Conservation (phyloP, 208 protist genomes). For the Crithidia brevicula region DNA sequence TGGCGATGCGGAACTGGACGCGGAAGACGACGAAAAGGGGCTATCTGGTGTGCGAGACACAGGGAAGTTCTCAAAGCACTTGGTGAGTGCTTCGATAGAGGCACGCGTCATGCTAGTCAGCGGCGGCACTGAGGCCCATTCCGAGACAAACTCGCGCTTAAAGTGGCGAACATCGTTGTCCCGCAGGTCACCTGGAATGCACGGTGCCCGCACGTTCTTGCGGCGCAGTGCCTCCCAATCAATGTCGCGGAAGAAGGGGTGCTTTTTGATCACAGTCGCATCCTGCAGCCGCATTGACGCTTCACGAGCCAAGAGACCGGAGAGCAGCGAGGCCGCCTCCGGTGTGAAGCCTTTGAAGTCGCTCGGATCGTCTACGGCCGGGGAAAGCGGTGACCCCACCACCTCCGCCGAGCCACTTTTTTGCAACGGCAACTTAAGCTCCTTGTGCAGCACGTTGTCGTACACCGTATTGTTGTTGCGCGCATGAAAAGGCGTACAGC, state of each 20-base stretch:
- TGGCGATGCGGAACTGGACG: conserved; percentile 7
- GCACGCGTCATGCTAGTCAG: conserved; percentile 44
- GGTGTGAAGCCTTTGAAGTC: conserved; percentile 45
- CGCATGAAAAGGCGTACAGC: conserved; percentile 93
- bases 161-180: conserved; percentile 80
- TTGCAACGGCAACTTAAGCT: conserved; percentile 44
- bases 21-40: neutral
- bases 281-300: conserved; percentile 45
- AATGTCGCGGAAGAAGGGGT: conserved; percentile 74
- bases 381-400: neutral
- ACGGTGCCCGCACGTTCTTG: conserved; percentile 50
- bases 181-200: conserved; percentile 33
- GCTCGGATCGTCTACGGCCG: conserved; percentile 4
- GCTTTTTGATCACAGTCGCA: conserved; percentile 47
- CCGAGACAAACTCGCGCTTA: conserved; percentile 71
- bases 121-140: conserved; percentile 74
- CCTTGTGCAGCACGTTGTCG: conserved; percentile 67
- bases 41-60: conserved; percentile 16
- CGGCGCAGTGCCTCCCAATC: conserved; percentile 70
- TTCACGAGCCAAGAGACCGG: conserved; percentile 61
- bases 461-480: conserved; percentile 86
- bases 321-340: conserved; percentile 64
- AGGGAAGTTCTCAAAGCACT: conserved; percentile 77
- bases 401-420: conserved; percentile 3
- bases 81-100: conserved; percentile 60